phyloP scores from a whole-genome alignment of 2,329 filamentous ascomycete genomes.

The Leptosphaerulina australis region DNA sequence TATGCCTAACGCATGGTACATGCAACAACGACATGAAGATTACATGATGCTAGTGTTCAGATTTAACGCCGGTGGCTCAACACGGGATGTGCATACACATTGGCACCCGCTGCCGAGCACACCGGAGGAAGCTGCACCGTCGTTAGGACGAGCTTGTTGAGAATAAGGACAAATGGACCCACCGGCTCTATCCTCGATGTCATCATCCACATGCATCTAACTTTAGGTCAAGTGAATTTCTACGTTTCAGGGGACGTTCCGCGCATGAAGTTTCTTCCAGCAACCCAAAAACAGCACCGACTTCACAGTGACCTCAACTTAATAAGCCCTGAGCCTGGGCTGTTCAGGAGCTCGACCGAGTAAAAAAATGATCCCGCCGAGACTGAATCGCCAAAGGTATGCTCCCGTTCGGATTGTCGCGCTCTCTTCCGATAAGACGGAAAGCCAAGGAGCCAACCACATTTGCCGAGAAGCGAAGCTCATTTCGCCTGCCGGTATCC shows the following conservation, averaged over 20 bases:
- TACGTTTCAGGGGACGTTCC: slow-evolving; percentile 12
- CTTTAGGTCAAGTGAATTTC: slow-evolving; percentile 9
- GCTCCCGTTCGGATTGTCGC: slow-evolving; percentile 4
- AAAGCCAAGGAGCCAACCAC: slow-evolving; percentile 15
- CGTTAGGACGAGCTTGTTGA: slow-evolving; percentile 16
- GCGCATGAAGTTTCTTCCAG: slow-evolving; percentile 13
- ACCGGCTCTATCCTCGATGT: slow-evolving; percentile 5
- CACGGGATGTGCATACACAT: slow-evolving; percentile 18
- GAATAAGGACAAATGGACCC: slow-evolving; percentile 11
- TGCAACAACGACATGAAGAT: slow-evolving; percentile 16
- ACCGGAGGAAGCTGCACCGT: not conserved
- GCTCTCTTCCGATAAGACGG: slow-evolving; percentile 9
- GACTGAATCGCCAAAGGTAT: slow-evolving; percentile 1
- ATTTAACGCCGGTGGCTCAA: slow-evolving; percentile 16
- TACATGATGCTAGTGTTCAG: slow-evolving; percentile 6
- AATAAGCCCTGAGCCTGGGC: not conserved
- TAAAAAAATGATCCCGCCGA: slow-evolving; percentile 1
- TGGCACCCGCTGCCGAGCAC: slow-evolving; percentile 19
- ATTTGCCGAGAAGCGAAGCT: slow-evolving; percentile 18
- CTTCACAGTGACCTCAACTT: slow-evolving; percentile 16
- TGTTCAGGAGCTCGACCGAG: slow-evolving; percentile 5
- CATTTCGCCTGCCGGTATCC: slow-evolving; percentile 15
- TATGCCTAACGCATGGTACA: slow-evolving; percentile 19
- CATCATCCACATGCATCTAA: slow-evolving; percentile 16
- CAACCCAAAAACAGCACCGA: slow-evolving; percentile 13